phyloP scores from a whole-genome alignment of 805 yeast species.

The Ogataea allantospora region DNA sequence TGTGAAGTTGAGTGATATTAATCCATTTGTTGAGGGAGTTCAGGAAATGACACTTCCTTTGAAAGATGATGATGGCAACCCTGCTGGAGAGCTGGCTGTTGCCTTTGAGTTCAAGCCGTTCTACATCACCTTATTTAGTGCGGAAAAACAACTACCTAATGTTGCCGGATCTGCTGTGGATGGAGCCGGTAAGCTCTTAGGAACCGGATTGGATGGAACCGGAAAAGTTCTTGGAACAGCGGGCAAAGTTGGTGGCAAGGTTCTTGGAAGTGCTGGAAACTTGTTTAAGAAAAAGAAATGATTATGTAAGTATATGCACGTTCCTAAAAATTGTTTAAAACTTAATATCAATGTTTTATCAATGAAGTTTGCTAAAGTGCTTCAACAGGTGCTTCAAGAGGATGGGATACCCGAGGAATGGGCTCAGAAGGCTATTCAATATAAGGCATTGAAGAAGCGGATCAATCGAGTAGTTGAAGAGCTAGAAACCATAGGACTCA shows the following conservation, averaged over 20 bases:
- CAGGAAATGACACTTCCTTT: conserved; percentile 50
- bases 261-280: conserved; percentile 46
- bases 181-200: conserved; percentile 46
- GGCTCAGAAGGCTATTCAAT: conserved; percentile 67
- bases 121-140: conserved; percentile 45
- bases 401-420: conserved; percentile 66
- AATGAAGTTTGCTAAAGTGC: conserved; percentile 77
- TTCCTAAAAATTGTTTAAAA: conserved; percentile 1
- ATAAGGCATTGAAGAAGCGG: conserved; percentile 66
- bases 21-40: conserved; percentile 49
- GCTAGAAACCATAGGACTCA: conserved; percentile 55
- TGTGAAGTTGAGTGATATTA: conserved; percentile 57
- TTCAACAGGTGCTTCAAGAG: conserved; percentile 59
- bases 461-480: conserved; percentile 65
- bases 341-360: background rate
- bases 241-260: conserved; percentile 55
- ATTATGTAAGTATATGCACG: conserved; percentile 4
- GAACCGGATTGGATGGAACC: conserved; percentile 41
- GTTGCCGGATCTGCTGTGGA: conserved; percentile 40
- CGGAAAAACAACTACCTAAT: conserved; percentile 42
- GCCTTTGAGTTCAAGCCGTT: conserved; percentile 67
- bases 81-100: conserved; percentile 65
- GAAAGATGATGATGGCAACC: conserved; percentile 47
- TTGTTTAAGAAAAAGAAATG: conserved; percentile 30
- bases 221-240: conserved; percentile 46